Conservation (phyloP, 1,284 basidiomycete genomes). For the Leucoagaricus sp. region DNA sequence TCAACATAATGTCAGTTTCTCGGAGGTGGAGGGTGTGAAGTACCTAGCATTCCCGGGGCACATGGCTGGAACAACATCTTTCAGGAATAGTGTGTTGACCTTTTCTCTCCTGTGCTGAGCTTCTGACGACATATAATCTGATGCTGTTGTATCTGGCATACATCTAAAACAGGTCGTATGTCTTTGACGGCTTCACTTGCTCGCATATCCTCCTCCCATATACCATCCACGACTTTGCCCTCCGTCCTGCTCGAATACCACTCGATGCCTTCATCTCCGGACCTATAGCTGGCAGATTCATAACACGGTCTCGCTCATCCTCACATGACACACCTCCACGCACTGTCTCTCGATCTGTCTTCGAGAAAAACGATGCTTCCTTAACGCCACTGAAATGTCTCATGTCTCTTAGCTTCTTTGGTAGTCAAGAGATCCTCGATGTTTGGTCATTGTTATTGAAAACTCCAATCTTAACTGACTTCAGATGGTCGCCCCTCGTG, state of each 20-base stretch:
- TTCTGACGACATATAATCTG: slow-evolving; percentile 15
- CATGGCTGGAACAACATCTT: slow-evolving; percentile 59
- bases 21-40: slow-evolving; percentile 2
- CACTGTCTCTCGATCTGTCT: slow-evolving; percentile 29
- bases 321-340: slow-evolving; percentile 17
- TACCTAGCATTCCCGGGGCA: slow-evolving; percentile 50
- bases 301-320: too few species aligned
- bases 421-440: slow-evolving; percentile 43
- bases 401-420: slow-evolving; percentile 53
- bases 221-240: slow-evolving; percentile 47
- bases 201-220: slow-evolving; percentile 49
- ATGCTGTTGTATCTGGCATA: slow-evolving; percentile 54
- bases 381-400: slow-evolving; percentile 23
- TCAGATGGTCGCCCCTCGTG: slow-evolving; percentile 64
- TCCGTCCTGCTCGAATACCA: slow-evolving; percentile 59
- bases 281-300: slow-evolving; percentile 52
- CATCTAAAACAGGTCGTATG: slow-evolving; percentile 47
- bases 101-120: background rate
- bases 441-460: slow-evolving; percentile 11
- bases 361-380: slow-evolving; percentile 29
- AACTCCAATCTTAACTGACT: slow-evolving; percentile 55
- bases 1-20: slow-evolving; percentile 19
- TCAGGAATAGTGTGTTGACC: slow-evolving; percentile 50
- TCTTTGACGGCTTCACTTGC: slow-evolving; percentile 71
- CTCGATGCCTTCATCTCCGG: slow-evolving; percentile 63